These are phyloP conservation scores for Yamadazyma atmosphaerica DNA, from an alignment of 1,139 yeast species.

Conservation along the genomic window DNA sequence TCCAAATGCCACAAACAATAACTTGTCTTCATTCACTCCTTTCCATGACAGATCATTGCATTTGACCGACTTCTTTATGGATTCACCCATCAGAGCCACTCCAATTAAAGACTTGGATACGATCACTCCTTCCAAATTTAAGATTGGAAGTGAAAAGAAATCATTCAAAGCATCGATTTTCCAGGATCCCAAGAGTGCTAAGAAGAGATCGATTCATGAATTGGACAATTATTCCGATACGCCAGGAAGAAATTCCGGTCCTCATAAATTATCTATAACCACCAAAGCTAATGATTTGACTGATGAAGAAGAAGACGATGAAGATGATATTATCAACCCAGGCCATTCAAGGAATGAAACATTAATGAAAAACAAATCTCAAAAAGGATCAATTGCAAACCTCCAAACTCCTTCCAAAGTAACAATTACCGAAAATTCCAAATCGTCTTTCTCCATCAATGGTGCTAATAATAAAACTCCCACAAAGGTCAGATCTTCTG, in stretches of 20 bases:
- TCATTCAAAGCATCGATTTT: constrained; percentile 17
- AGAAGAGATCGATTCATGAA: constrained; percentile 37
- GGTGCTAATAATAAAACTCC: constrained; percentile 9
- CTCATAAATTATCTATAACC: constrained; percentile 32
- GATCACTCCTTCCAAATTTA: constrained; percentile 46
- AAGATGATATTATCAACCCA: constrained; percentile 13
- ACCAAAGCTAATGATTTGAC: constrained; percentile 21
- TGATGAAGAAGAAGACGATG: constrained; percentile 17
- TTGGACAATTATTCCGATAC: constrained; percentile 26
- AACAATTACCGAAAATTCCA: constrained; percentile 26
- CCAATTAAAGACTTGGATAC: constrained; percentile 40
- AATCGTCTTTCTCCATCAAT: constrained; percentile 1
- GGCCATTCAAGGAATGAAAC: too few relatives aligned
- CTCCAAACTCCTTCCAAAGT: constrained; percentile 37
- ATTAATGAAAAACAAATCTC: constrained; percentile 7
- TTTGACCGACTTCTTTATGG: constrained; percentile 46
- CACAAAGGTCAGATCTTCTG: constrained; percentile 1
- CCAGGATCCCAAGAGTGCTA: constrained; percentile 28
- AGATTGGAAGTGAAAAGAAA: constrained; percentile 22
- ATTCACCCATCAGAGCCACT: constrained; percentile 38
- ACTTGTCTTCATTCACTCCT: constrained; percentile 35
- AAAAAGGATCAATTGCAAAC: constrained; percentile 6
- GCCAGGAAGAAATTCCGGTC: constrained; percentile 35
- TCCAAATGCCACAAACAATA: constrained; percentile 9
- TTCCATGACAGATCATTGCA: constrained; percentile 46